Conservation (phyloP, 768 basidiomycete genomes). For the Lactifluus rugatus region DNA sequence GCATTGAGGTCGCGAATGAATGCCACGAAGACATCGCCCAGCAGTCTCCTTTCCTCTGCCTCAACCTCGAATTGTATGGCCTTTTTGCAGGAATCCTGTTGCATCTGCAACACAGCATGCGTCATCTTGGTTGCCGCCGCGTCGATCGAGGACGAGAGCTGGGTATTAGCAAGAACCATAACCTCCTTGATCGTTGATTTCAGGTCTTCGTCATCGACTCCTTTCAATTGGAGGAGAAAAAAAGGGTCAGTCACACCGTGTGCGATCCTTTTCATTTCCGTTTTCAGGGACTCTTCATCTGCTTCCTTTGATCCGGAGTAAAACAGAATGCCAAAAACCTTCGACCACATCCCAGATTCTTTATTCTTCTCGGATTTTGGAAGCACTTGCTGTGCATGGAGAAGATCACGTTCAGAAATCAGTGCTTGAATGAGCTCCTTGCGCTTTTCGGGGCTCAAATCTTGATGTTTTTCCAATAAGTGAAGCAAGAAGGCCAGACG, state of each 20-base stretch:
- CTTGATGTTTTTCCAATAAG: neutral
- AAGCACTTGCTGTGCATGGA: neutral
- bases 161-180: neutral
- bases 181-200: neutral
- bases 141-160: constrained; percentile 1
- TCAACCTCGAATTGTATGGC: neutral
- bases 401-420: neutral
- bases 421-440: neutral
- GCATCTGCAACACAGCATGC: neutral
- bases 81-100: neutral
- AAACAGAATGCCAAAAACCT: neutral
- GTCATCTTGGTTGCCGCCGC: neutral
- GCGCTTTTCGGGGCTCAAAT: neutral
- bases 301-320: no score
- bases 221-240: constrained; percentile 5
- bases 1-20: constrained; percentile 8
- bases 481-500: neutral
- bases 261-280: constrained; percentile 2
- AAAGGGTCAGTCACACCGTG: neutral
- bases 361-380: neutral
- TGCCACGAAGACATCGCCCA: neutral
- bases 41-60: neutral
- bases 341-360: neutral
- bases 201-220: neutral
- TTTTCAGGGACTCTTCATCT: neutral